These are phyloP conservation scores for Borovskyia barvae DNA, from an alignment of 208 protist species.

Conservation along the genomic window DNA sequence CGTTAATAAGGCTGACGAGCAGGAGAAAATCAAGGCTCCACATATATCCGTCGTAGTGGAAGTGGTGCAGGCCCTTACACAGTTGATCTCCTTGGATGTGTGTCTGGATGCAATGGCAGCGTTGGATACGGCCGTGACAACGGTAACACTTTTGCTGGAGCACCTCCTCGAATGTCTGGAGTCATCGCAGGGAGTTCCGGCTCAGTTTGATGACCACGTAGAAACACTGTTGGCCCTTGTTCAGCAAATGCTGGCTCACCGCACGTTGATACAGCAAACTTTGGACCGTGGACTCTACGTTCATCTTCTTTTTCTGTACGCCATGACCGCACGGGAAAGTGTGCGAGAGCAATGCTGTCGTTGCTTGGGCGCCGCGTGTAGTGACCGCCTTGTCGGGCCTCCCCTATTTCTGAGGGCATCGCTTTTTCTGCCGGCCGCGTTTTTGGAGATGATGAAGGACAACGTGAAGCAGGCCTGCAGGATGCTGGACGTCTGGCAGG, in stretches of 20 bases:
- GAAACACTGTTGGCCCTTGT: constrained; percentile 14
- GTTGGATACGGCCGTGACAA: constrained; percentile 26
- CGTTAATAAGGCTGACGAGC: background rate
- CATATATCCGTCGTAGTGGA: constrained; percentile 6
- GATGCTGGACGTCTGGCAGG: constrained; percentile 85
- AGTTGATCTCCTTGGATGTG: constrained; percentile 23
- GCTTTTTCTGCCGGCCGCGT: constrained; percentile 84
- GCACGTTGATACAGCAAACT: constrained; percentile 52
- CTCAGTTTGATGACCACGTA: background rate
- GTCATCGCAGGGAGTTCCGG: too few relatives aligned
- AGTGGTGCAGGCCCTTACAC: constrained; percentile 31
- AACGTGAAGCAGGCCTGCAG: constrained; percentile 65
- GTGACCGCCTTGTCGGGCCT: constrained; percentile 89
- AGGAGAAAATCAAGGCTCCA: background rate
- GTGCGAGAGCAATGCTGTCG: constrained; percentile 52
- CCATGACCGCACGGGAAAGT: constrained; percentile 32
- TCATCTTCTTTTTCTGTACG: constrained; percentile 59
- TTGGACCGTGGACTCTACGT: constrained; percentile 83
- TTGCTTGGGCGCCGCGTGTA: constrained; percentile 49
- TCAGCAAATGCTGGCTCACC: constrained; percentile 40
- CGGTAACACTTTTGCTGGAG: constrained; percentile 16
- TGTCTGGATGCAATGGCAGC: constrained; percentile 21
- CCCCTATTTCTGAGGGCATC: constrained; percentile 65
- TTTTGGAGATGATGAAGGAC: constrained; percentile 91
- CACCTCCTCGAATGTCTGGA: too few relatives aligned